A percentile compares a stretch with the other conserved stretches of the same genome.
Conservation (phyloP, 306 rosid species). For the Prunus persica region Prunus_persica_NCBIv2 NC_034011.1:26375001-26375500, state of each 20-base stretch:
- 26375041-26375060: constrained; percentile 57
- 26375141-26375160: constrained; percentile 2
- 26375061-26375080: background rate
- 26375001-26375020: constrained; percentile 86
- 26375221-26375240: constrained; percentile 57
- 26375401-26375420: constrained; percentile 54
- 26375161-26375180: background rate
- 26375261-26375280: constrained; percentile 55
- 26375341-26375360: constrained; percentile 66
- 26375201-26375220: background rate
- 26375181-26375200: background rate
- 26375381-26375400: constrained; percentile 85
- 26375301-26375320: constrained; percentile 74
- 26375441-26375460: background rate
- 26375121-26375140: constrained; percentile 8
- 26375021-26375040: constrained; percentile 67
- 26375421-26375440: constrained; percentile 57
- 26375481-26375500: constrained; percentile 23
- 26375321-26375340: constrained; percentile 83
- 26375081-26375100: constrained; percentile 1
- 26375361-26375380: constrained; percentile 79
- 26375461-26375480: constrained; percentile 22
- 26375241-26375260: constrained; percentile 77
- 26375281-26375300: constrained; percentile 56
- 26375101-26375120: too few relatives aligned